Percentiles rank a stretch among this genome's conserved stretches.
Evolutionary conservation across 306 rosid species (phyloP).

Genomic region (Carpinus viminea): DNA sequence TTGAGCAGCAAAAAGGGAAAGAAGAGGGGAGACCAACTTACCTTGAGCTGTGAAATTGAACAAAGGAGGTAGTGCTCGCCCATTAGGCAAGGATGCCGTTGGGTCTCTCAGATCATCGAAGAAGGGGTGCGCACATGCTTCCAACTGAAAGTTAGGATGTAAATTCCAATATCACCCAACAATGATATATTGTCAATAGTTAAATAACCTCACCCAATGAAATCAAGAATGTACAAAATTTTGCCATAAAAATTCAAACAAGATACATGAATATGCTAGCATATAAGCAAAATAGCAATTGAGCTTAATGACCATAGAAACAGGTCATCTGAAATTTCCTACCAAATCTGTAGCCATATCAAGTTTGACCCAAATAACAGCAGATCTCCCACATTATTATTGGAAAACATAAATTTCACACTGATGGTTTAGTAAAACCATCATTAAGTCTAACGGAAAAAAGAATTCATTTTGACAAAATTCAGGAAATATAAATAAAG

Average conservation of each 20-base stretch:
- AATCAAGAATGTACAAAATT: not conserved
- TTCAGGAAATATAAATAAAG: slow-evolving; percentile 4
- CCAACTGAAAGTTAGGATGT: slow-evolving; percentile 55
- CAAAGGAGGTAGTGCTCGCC: slow-evolving; percentile 71
- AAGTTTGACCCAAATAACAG: not conserved
- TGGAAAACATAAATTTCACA: not conserved
- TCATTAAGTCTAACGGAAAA: not conserved
- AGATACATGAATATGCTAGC: not conserved
- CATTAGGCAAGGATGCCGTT: slow-evolving; percentile 64
- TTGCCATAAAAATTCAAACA: too few species aligned
- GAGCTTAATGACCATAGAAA: slow-evolving; percentile 1
- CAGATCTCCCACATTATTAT: not conserved
- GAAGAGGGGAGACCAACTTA: slow-evolving; percentile 18
- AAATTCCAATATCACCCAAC: slow-evolving; percentile 9
- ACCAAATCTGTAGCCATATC: not conserved
- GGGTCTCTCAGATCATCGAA: slow-evolving; percentile 79
- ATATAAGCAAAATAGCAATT: not conserved
- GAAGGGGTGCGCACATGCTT: slow-evolving; percentile 91
- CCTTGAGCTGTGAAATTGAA: slow-evolving; percentile 86
- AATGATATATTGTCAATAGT: not conserved
- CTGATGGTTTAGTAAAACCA: not conserved
- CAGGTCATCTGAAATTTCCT: not conserved
- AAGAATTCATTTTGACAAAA: not conserved
- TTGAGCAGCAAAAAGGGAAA: not conserved
- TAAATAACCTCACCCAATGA: not conserved